Evolutionary conservation across 169 alveolate genomes (phyloP), one percentile per base, ranked within the genome.

Genomic region (Condylostoma magnum): DNA sequence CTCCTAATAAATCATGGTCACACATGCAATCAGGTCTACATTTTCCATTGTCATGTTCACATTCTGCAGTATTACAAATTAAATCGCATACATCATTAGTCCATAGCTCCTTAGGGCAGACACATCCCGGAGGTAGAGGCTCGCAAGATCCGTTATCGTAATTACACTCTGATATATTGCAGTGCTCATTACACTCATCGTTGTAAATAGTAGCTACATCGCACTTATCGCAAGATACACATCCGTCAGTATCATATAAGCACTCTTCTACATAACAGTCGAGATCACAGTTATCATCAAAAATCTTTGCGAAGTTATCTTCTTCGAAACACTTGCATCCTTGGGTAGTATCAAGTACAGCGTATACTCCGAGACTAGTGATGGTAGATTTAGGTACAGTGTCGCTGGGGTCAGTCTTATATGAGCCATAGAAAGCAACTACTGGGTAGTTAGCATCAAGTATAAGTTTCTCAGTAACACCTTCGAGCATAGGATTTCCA

Each of bases 121-220:
- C 51, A 43, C 18, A n/a, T 43, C 51, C 51, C 18, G 51, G 18
- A 22, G 25, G 15, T n/a, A 1, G 15, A n/a, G 51, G 15, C 51
- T 43, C 3, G 25, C 65, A 53, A 53, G 31, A 34, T 3, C 30
- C 20, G 6, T 25, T 25, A 15, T 53, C 65, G 15, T 6, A 53
- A 53, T 20, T 28, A 15, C 65, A 53, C 30, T 53, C 65, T 6
- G 46, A 18, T 3, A 31, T 53, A 53, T 53, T 53, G 37, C 65
- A 53, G 4, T 25, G 25, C n/a, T 34, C 6, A 15, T 53, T 31
- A 6, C 65, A 53, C 46, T 6, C 65, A 18, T 28, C 37, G 30
- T 53, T 53, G 12, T 20, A 18, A 15, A 20, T 6, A 6, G 30
- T 2, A 53, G 18, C 37, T 22, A 22, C 55, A 2, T 12, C 2